These are phyloP conservation scores for Ophioceras dolichostomum DNA, from an alignment of 2,329 filamentous ascomycete species.

Conservation along the genomic window DNA sequence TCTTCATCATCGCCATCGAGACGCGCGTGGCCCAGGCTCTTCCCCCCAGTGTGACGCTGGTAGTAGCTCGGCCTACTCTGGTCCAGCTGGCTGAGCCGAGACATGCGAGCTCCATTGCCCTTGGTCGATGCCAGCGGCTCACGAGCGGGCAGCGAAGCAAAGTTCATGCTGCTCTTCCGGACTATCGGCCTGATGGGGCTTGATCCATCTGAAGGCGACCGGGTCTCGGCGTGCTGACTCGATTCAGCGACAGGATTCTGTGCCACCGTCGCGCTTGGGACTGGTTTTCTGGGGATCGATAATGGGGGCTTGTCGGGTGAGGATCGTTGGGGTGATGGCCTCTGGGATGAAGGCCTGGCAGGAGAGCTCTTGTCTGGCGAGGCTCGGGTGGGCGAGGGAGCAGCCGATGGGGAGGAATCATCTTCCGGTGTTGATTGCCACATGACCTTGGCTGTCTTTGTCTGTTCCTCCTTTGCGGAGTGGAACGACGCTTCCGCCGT, in stretches of 20 bases:
- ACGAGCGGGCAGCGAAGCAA: slow-evolving; percentile 81
- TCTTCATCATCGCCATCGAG: slow-evolving; percentile 31
- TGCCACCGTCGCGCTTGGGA: slow-evolving; percentile 3
- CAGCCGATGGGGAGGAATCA: slow-evolving; percentile 7
- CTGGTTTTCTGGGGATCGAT: slow-evolving; percentile 2
- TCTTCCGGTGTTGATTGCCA: slow-evolving; percentile 1
- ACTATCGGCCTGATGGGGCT: slow-evolving; percentile 66
- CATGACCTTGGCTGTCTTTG: slow-evolving; percentile 9
- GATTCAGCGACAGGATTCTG: slow-evolving; percentile 9
- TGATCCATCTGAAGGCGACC: slow-evolving; percentile 56
- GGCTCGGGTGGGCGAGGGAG: slow-evolving; percentile 3
- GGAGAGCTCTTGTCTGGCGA: slow-evolving; percentile 4
- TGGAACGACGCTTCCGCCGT: slow-evolving; percentile 26
- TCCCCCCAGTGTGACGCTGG: slow-evolving; percentile 59
- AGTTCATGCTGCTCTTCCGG: slow-evolving; percentile 90
- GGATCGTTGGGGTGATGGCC: slow-evolving; percentile 5
- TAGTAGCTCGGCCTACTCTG: slow-evolving; percentile 58
- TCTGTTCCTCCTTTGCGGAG: slow-evolving; percentile 32
- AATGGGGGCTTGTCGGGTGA: slow-evolving; percentile 6
- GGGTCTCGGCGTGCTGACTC: slow-evolving; percentile 13
- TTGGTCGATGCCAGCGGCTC: slow-evolving; percentile 79
- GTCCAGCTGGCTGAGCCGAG: slow-evolving; percentile 69
- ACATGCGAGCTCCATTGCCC: slow-evolving; percentile 61
- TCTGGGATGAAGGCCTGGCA: slow-evolving; percentile 5
- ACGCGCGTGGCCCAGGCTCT: slow-evolving; percentile 46